A percentile compares a stretch with the other conserved stretches of the same genome.
phyloP scores from a whole-genome alignment of 805 yeast species.

The Myxozyma geophila region DNA sequence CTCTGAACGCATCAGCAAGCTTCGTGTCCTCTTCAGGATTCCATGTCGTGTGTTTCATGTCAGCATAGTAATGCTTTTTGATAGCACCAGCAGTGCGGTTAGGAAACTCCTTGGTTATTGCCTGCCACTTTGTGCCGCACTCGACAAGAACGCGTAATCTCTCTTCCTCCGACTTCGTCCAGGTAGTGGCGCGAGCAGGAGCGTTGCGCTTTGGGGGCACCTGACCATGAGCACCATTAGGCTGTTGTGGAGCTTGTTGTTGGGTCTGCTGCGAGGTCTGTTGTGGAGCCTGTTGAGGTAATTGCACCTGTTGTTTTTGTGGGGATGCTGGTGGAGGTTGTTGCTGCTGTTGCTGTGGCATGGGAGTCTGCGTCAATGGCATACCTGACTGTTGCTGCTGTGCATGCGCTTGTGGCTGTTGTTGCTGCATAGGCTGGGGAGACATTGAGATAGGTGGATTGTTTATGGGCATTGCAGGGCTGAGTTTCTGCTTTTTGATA shows the following conservation, averaged over 20 bases:
- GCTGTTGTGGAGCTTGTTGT: constrained; percentile 8
- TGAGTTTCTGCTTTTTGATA: constrained; percentile 26
- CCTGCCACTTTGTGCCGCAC: constrained; percentile 40
- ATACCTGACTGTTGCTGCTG: not conserved
- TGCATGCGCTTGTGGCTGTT: constrained; percentile 2
- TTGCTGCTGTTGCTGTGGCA: constrained; percentile 7
- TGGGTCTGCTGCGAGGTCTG: not conserved
- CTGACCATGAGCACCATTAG: constrained; percentile 10
- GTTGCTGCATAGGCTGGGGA: not conserved
- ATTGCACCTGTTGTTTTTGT: constrained; percentile 1
- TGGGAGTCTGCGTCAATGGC: not conserved
- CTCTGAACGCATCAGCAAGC: constrained; percentile 36
- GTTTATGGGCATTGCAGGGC: constrained; percentile 14
- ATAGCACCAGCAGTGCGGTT: constrained; percentile 43
- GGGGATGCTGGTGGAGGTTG: constrained; percentile 8
- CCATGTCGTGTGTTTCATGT: constrained; percentile 42
- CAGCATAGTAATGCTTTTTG: constrained; percentile 44
- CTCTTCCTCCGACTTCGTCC: constrained; percentile 36
- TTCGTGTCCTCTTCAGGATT: constrained; percentile 39
- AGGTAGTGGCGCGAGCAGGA: constrained; percentile 29
- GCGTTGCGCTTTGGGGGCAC: constrained; percentile 18
- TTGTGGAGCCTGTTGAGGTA: not conserved
- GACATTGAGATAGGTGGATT: constrained; percentile 1
- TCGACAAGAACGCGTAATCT: constrained; percentile 39
- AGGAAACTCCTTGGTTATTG: constrained; percentile 40